phyloP scores from a whole-genome alignment of 176 grass and related monocot species.

The Oryza longistaminata region DNA sequence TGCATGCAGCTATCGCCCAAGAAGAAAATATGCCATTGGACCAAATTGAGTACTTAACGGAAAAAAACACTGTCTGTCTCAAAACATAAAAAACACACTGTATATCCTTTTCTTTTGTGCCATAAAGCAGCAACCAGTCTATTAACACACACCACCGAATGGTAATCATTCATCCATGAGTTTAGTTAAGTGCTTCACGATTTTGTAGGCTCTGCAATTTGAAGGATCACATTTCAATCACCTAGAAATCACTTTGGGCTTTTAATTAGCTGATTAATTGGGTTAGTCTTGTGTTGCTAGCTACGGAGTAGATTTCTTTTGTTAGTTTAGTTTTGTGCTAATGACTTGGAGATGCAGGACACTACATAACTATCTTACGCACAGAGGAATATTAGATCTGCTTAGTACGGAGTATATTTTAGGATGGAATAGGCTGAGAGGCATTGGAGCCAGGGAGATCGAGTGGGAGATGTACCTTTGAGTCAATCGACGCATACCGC shows the following conservation, averaged over 20 bases:
- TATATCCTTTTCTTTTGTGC: not conserved
- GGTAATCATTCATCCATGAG: constrained; percentile 1
- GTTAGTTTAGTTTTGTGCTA: constrained; percentile 10
- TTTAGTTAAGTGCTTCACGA: not conserved
- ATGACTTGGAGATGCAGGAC: constrained; percentile 27
- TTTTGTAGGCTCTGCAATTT: not conserved
- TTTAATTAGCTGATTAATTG: not conserved
- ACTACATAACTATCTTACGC: not conserved
- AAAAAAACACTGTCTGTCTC: not conserved
- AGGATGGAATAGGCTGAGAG: not conserved
- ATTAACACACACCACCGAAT: not conserved
- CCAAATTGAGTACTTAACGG: not conserved
- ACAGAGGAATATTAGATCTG: not conserved
- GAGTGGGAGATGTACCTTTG: too few relatives aligned
- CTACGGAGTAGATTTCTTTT: not conserved
- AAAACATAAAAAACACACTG: not conserved
- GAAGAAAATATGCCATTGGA: not conserved
- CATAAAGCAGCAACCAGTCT: not conserved
- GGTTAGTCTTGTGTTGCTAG: not conserved
- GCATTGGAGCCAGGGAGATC: too few relatives aligned
- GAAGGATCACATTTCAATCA: not conserved
- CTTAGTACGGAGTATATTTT: constrained; percentile 23
- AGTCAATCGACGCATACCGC: too few relatives aligned
- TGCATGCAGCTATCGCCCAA: constrained; percentile 15
- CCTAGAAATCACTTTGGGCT: not conserved